phyloP scores from a whole-genome alignment of 108 stramenopile genomes.

The Nitzschia sp. region DNA sequence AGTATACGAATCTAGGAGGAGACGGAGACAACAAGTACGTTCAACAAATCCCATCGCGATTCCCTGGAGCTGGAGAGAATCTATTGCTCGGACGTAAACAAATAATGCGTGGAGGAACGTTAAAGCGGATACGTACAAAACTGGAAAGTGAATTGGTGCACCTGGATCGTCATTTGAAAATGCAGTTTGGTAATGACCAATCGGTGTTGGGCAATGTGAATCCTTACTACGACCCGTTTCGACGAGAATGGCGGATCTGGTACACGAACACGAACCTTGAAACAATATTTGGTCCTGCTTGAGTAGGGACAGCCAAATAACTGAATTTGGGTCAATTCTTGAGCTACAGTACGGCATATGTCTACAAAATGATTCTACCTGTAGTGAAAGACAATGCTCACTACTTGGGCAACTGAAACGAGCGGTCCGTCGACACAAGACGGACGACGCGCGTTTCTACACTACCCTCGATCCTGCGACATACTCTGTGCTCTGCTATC shows the following conservation, averaged over 20 bases:
- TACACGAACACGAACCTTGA: slow-evolving; percentile 61
- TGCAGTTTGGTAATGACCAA: slow-evolving; percentile 11
- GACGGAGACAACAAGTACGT: background rate
- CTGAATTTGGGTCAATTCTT: background rate
- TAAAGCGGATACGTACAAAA: slow-evolving; percentile 1
- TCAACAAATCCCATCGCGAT: slow-evolving; percentile 28
- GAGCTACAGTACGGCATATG: too few relatives aligned
- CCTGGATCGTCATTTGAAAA: background rate
- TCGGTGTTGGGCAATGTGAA: slow-evolving; percentile 59
- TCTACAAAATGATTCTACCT: too few relatives aligned
- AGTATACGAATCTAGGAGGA: slow-evolving; percentile 5
- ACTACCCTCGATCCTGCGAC: too few relatives aligned
- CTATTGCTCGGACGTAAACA: slow-evolving; percentile 16
- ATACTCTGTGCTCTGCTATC: too few relatives aligned
- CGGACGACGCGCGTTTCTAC: too few relatives aligned
- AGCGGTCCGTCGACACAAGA: too few relatives aligned
- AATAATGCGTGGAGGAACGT: slow-evolving; percentile 17
- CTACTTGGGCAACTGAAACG: slow-evolving; percentile 38
- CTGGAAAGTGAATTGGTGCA: slow-evolving; percentile 17
- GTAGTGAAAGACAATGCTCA: too few relatives aligned
- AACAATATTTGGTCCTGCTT: slow-evolving; percentile 46
- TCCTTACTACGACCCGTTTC: slow-evolving; percentile 78
- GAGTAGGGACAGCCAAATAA: slow-evolving; percentile 2
- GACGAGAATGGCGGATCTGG: slow-evolving; percentile 73
- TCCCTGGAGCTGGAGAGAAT: slow-evolving; percentile 14